Percentiles rank a stretch among this genome's conserved stretches.
phyloP scores from a whole-genome alignment of 495 filamentous ascomycete genomes.

The Ascodesmis nigricans region DNA sequence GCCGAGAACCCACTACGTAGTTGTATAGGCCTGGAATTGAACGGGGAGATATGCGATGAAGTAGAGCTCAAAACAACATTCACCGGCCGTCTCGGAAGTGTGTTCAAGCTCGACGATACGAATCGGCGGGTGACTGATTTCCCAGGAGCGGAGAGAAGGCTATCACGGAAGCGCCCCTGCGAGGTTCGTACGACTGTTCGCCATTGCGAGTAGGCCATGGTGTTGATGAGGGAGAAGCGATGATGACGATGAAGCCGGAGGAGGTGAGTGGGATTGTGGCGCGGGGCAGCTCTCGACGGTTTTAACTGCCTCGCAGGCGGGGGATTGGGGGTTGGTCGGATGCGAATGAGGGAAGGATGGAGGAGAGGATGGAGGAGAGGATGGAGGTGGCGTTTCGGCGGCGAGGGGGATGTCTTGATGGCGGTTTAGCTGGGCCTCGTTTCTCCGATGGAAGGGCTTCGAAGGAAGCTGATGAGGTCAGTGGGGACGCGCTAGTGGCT shows the following conservation, averaged over 20 bases:
- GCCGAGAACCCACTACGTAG: conserved; percentile 8
- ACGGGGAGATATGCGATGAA: conserved; percentile 1
- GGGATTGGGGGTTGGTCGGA: not conserved
- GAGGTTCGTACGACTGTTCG: not conserved
- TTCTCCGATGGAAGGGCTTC: not conserved
- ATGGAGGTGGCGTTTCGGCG: not conserved
- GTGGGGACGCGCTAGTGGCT: too few relatives aligned
- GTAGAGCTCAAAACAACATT: conserved; percentile 4
- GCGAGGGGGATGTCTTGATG: not conserved
- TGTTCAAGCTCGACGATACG: not conserved
- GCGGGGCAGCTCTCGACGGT: too few relatives aligned
- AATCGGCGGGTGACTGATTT: not conserved
- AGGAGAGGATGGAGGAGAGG: not conserved
- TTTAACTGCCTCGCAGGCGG: not conserved
- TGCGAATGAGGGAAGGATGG: not conserved
- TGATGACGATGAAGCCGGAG: not conserved
- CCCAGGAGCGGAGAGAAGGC: not conserved
- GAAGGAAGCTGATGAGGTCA: not conserved
- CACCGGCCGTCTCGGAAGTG: conserved; percentile 5
- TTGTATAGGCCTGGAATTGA: too few relatives aligned
- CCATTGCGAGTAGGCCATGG: not conserved
- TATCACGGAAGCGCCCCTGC: not conserved
- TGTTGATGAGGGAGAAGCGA: not conserved
- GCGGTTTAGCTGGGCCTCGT: not conserved
- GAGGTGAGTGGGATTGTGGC: not conserved